These are phyloP conservation scores for Backusella circina DNA, from an alignment of 192 early-diverging fungal genomes.

Conservation along the genomic window DNA sequence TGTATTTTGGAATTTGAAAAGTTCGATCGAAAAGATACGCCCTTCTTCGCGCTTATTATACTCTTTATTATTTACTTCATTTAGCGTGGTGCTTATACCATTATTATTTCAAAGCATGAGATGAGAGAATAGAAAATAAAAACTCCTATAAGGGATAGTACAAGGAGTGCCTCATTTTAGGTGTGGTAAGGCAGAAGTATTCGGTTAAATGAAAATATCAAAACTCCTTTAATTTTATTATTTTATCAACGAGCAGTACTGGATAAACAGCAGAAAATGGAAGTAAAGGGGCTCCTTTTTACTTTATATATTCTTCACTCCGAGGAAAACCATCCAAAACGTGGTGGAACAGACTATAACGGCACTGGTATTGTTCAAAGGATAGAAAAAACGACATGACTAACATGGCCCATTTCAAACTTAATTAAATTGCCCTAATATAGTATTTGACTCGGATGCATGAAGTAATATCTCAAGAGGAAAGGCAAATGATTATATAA, in stretches of 20 bases:
- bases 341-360: neutral
- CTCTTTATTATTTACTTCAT: too few species aligned
- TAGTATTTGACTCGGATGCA: neutral
- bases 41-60: too few species aligned
- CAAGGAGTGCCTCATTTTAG: neutral
- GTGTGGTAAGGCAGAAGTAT: neutral
- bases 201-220: conserved; percentile 6
- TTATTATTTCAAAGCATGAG: neutral
- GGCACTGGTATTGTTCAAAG: neutral
- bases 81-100: neutral
- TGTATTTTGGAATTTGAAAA: neutral
- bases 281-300: neutral
- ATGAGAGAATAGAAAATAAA: neutral
- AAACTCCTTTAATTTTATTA: conserved; percentile 5
- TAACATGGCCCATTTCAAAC: neutral
- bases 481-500: neutral
- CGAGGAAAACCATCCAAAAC: neutral
- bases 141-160: neutral
- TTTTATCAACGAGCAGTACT: neutral
- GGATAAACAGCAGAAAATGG: neutral
- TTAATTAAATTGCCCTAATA: neutral
- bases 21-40: too few species aligned
- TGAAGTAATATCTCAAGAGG: neutral
- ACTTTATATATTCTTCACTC: neutral
- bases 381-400: neutral